phyloP scores from a whole-genome alignment of 495 filamentous ascomycete species.

The Trichocladium uniseriatum region DNA sequence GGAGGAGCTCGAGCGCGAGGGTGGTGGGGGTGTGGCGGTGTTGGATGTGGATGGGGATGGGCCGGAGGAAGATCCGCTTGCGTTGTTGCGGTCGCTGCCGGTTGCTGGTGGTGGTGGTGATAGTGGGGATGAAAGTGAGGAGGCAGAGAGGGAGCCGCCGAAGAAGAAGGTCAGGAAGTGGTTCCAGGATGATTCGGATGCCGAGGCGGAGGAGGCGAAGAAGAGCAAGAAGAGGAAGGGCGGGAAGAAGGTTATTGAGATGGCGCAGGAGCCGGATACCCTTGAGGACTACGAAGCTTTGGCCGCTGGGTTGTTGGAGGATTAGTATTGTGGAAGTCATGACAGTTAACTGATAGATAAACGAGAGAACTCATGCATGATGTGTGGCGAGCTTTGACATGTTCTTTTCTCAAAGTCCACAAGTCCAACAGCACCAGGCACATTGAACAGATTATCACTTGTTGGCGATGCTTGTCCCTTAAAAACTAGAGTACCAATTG shows the following conservation, averaged over 20 bases:
- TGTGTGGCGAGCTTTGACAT: too few relatives aligned
- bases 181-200: slow-evolving; percentile 40
- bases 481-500: background rate
- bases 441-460: too few relatives aligned
- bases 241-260: slow-evolving; percentile 42
- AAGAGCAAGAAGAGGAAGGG: slow-evolving; percentile 35
- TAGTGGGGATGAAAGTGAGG: slow-evolving; percentile 21
- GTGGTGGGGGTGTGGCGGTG: slow-evolving; percentile 21
- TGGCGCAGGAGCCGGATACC: slow-evolving; percentile 62
- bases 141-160: slow-evolving; percentile 28
- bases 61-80: slow-evolving; percentile 39
- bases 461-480: too few relatives aligned
- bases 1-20: slow-evolving; percentile 40
- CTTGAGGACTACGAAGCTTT: slow-evolving; percentile 83
- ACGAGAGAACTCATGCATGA: too few relatives aligned
- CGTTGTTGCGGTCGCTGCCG: slow-evolving; percentile 41
- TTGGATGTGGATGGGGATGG: slow-evolving; percentile 22
- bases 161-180: slow-evolving; percentile 42
- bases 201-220: slow-evolving; percentile 32
- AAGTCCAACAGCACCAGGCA: too few relatives aligned
- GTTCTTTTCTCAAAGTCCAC: too few relatives aligned
- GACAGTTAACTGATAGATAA: background rate
- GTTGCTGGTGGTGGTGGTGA: slow-evolving; percentile 29
- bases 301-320: slow-evolving; percentile 71
- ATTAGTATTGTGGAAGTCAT: slow-evolving; percentile 11